Base-by-base conservation (phyloP, 495 filamentous ascomycete genomes). In the Neurospora sp. region DNA sequence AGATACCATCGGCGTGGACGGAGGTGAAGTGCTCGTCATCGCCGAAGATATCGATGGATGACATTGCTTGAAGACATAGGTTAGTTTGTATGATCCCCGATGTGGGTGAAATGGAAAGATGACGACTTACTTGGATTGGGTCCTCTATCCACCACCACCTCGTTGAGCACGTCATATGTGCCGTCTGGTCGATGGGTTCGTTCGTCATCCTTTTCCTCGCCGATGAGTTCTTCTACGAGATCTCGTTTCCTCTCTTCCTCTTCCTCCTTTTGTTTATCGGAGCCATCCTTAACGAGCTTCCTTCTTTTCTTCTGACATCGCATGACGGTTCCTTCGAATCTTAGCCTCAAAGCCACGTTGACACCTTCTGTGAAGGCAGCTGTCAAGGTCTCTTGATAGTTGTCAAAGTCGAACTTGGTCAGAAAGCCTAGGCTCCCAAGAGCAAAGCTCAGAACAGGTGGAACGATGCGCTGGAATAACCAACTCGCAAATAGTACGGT, bases 311-410 rank as follows among this genome's bases (percentile, higher is more conserved):
- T 85, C 78, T 89, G 92, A 75, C 89, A 94, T 78, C 93, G 87
- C 96, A 96, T 99, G 41, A 99, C 89, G 0, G 96, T 99, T 70
- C 90, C 96, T 81, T 98, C 97, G 75, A 99, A 98, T 42, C 96
- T 86, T 74, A 98, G 81, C 20, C 96, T 84, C 76, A 99, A 82
- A 77, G 90, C 94, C n/a, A 98, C 93, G 3, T 90, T 91, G 48
- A 99, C 91, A 41, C 96, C 96, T 69, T 97, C 91, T 37, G 84
- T 84, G 76, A 98, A 93, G 5, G 92, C 91, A 22, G 85, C 86
- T 2, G 86, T 88, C 20, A 99, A 83, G 8, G 88, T 94, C 6
- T 90, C 82, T 73, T 88, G 84, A 75, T 92, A 92, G 4, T 90
- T 82, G 31, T 89, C 88, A 81, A 92, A 99, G 79, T 97, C 94